Base-by-base conservation (phyloP, 1,284 basidiomycete genomes). In the Melampsora larici-populina region DNA sequence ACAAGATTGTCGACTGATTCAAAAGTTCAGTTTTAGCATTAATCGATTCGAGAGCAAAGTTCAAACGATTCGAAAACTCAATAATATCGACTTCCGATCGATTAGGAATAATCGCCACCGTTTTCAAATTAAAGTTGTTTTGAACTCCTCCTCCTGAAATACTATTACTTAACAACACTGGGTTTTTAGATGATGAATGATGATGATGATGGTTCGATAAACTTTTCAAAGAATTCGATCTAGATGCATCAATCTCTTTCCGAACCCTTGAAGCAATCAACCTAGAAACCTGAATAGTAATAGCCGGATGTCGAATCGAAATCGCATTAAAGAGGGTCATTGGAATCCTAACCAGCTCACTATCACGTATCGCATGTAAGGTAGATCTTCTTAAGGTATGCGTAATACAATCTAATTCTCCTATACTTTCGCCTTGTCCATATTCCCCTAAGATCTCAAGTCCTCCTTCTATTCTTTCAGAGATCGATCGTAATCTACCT, bases 301-400 rank as follows among this genome's bases (percentile, higher is more conserved):
- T 95, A 79, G 92, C 90, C 7, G 97, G 96, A 84, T 98, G 97
- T 75, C 93, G 92, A 70, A 80, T 81, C 29, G 84, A 84, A 72
- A 86, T 96, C 0, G 96, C 96, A 83, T 99, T 98, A 86, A 99
- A 99, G 18, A 99, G 87, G 0, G 96, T 97, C 82, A 93, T 91
- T 0, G 96, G 97, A 91, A 99, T 97, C 65, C 94, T 87, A 63
- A 95, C 97, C n/a, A 99, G 87, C 84, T 99, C 97, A 0, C 94
- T 94, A 83, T 99, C 96, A 81, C 96, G 92, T 80, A 99, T 99
- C 4, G 96, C 96, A 84, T 99, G 96, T 13, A 98, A 89, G 0
- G 96, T 99, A 74, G 91, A 94, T 70, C 90, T 88, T 79, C 97
- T 88, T 3, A 89, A 88, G n/a, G 91, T 91, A 80, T 91, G 92